Percentiles rank a stretch among this genome's conserved stretches.
These are phyloP conservation scores for Priceomyces carsonii DNA, from an alignment of 805 yeast genomes.

Conservation along the genomic window DNA sequence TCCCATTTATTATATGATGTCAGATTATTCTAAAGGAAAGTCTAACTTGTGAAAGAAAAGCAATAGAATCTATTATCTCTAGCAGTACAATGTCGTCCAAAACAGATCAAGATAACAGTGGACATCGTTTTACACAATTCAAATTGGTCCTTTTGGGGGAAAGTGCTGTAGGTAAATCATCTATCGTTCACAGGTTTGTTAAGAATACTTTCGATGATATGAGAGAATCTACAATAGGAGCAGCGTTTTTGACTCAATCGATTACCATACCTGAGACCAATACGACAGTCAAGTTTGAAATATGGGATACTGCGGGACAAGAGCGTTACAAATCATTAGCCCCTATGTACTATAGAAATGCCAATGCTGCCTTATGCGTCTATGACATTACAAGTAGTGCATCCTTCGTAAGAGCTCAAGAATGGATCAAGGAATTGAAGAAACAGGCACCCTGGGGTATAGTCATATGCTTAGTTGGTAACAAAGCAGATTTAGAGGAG, in stretches of 20 bases:
- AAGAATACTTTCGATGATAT: constrained; percentile 72
- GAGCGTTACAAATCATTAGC: constrained; percentile 46
- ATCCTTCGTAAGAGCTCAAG: constrained; percentile 69
- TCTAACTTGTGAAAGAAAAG: too few species aligned
- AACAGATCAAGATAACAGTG: constrained; percentile 3
- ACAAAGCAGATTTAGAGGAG: constrained; percentile 61
- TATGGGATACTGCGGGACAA: constrained; percentile 97
- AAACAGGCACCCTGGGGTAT: constrained; percentile 76
- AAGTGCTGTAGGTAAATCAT: constrained; percentile 80
- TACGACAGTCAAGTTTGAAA: constrained; percentile 63
- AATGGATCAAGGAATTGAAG: constrained; percentile 78
- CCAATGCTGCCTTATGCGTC: constrained; percentile 75
- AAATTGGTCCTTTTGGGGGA: constrained; percentile 78
- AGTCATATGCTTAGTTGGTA: constrained; percentile 83
- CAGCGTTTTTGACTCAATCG: constrained; percentile 76
- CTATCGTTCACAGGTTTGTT: constrained; percentile 60
- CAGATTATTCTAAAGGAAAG: too few species aligned
- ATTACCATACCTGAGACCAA: constrained; percentile 54
- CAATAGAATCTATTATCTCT: too few species aligned
- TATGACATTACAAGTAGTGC: constrained; percentile 71
- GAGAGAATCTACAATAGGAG: constrained; percentile 82
- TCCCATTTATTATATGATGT: too few species aligned
- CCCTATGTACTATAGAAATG: constrained; percentile 48
- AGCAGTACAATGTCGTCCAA: constrained; percentile 7
- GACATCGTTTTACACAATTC: constrained; percentile 37